Base-by-base conservation (phyloP, 345 rosid species). In the Hibiscus syriacus region DNA sequence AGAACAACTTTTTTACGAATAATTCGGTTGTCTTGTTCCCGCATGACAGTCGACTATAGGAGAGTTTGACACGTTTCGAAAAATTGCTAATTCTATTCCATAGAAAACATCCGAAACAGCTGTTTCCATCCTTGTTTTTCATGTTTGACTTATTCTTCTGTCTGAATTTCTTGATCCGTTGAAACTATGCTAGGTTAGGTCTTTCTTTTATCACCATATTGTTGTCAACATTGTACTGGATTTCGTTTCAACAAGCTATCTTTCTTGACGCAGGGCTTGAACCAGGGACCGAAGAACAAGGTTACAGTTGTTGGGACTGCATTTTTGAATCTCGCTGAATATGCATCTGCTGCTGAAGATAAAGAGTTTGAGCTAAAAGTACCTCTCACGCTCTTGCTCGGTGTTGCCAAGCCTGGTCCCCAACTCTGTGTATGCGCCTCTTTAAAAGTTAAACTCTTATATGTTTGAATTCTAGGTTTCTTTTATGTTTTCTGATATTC, bases 281-380 rank as follows among this genome's bases (percentile, higher is more conserved):
- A 81, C 59, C 87, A 79, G 72, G 87, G 84, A 64, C 75, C 75
- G 17, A 83, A 79, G 79, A 78, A 43, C 70, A 89, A 80, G 76
- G 78, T 76, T 55, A 75, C 83, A 27, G 55, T 82, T 23, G 72
- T 86, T 72, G 96, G 96, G 70, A 75, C 84, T 7, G 82, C 83
- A 3, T 67, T 67, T 0, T 48, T 89, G 72, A 87, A 92, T 72
- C 81, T 92, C 3, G 87, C 92, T 13, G 92, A 92, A 39, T 87
- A 77, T 70, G 92, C 87, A 19, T 72, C 85, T 71, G 58, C 66
- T 4, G 77, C 81, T 29, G 83, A 77, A 65, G 74, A 85, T 71
- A 76, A 77, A 66, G 83, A 85, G 34, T 77, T 84, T 17, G 90
- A 85, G 59, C 10, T 90, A 13, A 80, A 43, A 66, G 48, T 87